These are phyloP conservation scores for Arctostaphylos glauca DNA, from an alignment of 148 eudicot species.

Conservation along the genomic window DNA sequence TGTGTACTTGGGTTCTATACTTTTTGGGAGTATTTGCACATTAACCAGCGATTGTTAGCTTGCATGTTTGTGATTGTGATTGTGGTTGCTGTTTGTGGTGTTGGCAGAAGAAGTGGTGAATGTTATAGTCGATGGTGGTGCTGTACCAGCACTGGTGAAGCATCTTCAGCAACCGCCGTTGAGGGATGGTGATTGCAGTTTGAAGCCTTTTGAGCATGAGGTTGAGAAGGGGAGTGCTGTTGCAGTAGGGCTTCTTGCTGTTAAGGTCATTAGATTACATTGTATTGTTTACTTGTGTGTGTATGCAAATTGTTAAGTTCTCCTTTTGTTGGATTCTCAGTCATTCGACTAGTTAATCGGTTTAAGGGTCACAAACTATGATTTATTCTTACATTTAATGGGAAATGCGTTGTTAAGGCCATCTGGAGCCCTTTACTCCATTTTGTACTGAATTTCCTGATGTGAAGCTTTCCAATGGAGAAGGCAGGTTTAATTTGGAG, in stretches of 20 bases:
- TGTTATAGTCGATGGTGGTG: conserved; percentile 30
- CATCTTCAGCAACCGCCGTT: conserved; percentile 63
- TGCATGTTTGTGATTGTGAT: background rate
- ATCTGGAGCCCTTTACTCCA: background rate
- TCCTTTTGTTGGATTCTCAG: background rate
- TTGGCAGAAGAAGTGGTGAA: conserved; percentile 52
- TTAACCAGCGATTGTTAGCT: background rate
- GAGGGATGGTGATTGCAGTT: conserved; percentile 26
- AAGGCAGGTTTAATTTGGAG: background rate
- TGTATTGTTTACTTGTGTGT: background rate
- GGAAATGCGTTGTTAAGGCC: background rate
- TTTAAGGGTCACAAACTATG: background rate
- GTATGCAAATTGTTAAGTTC: background rate
- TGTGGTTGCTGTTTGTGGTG: background rate
- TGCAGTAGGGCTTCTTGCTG: conserved; percentile 85
- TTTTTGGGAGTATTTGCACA: background rate
- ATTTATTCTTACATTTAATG: background rate
- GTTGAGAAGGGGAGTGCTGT: conserved; percentile 95
- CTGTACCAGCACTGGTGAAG: conserved; percentile 43
- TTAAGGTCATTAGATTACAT: conserved; percentile 49
- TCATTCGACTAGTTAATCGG: background rate
- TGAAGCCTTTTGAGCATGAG: conserved; percentile 62
- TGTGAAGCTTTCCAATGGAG: no score
- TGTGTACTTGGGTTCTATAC: background rate
- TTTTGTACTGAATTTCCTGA: background rate